Evolutionary conservation across 129 eudicot genomes (phyloP).

Genomic region (Cynara cardunculus): DNA sequence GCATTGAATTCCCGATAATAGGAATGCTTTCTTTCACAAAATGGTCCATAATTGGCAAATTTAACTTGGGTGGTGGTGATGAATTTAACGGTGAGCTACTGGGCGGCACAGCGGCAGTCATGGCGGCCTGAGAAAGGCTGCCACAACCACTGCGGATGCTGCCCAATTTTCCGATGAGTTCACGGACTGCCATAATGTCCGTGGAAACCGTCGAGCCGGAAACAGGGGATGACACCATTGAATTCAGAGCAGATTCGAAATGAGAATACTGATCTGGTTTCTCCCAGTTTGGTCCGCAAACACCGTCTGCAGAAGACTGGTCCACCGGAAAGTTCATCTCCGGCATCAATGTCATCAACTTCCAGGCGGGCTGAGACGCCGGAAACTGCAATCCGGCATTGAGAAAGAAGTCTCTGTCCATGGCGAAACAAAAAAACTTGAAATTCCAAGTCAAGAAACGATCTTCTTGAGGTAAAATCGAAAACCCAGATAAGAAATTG

Average conservation of each 20-base stretch:
- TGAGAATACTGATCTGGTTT: constrained; percentile 40
- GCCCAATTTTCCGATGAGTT: constrained; percentile 53
- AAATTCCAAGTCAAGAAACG: not conserved
- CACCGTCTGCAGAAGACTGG: constrained; percentile 11
- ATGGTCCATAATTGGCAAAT: constrained; percentile 39
- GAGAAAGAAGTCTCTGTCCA: constrained; percentile 58
- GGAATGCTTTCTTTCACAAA: constrained; percentile 34
- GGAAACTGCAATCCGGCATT: constrained; percentile 40
- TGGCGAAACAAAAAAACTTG: constrained; percentile 11
- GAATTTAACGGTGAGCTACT: constrained; percentile 30
- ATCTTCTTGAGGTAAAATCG: constrained; percentile 9
- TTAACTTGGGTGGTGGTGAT: constrained; percentile 48
- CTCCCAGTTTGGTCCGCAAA: constrained; percentile 13
- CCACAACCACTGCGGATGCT: constrained; percentile 8
- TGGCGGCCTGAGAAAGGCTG: constrained; percentile 22
- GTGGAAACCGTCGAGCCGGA: constrained; percentile 33
- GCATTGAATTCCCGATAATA: constrained; percentile 38
- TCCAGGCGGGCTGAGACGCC: constrained; percentile 28
- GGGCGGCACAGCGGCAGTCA: not conserved
- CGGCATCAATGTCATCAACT: constrained; percentile 24
- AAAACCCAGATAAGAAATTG: constrained; percentile 20
- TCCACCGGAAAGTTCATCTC: constrained; percentile 25
- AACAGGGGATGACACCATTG: constrained; percentile 63
- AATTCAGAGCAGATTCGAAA: constrained; percentile 60
- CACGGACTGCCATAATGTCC: constrained; percentile 44